Evolutionary conservation across 305 asterid species (phyloP).

Genomic region (Solanum hybrid): DNA sequence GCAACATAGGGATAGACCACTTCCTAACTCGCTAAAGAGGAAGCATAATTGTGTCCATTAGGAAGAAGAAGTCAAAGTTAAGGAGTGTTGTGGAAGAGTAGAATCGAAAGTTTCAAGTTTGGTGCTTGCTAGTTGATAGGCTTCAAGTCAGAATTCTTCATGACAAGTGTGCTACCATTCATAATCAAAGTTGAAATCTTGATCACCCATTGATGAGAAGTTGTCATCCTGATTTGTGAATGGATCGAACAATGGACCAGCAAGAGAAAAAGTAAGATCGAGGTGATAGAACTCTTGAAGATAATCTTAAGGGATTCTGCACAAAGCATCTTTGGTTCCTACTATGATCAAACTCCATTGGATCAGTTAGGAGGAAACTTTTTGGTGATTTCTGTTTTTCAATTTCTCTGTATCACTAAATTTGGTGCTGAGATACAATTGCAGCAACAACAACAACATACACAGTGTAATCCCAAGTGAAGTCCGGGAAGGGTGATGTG

Average conservation of each 20-base stretch:
- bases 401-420: neutral
- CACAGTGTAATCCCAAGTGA: neutral
- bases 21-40: neutral
- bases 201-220: neutral
- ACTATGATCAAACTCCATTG: conserved; percentile 26
- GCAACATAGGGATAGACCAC: neutral
- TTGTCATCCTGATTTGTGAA: neutral
- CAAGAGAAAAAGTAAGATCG: conserved; percentile 22
- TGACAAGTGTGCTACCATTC: neutral
- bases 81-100: neutral
- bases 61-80: neutral
- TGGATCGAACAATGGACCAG: neutral
- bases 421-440: neutral
- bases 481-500: neutral
- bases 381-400: neutral
- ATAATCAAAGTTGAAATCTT: neutral
- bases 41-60: neutral
- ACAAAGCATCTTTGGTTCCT: conserved; percentile 25
- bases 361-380: neutral
- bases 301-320: conserved; percentile 25
- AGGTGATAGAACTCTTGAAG: conserved; percentile 36
- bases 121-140: neutral
- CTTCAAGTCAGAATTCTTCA: conserved; percentile 25
- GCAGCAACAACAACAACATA: neutral
- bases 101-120: neutral